Conservation (phyloP, 2,329 filamentous ascomycete genomes). For the Chaetomiaceae sp. region DNA sequence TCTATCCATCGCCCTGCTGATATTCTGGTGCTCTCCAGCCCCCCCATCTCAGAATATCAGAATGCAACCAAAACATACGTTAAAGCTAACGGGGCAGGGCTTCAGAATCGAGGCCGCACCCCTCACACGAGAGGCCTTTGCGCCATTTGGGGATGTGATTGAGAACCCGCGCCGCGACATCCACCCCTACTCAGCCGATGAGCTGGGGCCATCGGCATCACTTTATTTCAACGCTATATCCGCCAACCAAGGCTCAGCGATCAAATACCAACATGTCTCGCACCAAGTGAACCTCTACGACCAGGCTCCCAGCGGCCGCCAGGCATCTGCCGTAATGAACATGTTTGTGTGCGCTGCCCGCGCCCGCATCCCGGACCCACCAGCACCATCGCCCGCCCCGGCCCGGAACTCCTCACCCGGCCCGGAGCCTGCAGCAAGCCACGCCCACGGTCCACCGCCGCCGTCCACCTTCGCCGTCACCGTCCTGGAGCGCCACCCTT, state of each 20-base stretch:
- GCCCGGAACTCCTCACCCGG: background rate
- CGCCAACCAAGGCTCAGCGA: slow-evolving; percentile 81
- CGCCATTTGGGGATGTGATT: slow-evolving; percentile 78
- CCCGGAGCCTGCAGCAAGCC: background rate
- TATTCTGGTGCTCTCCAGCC: background rate
- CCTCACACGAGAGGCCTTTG: slow-evolving; percentile 67
- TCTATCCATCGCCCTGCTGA: too few relatives aligned
- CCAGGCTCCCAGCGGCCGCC: slow-evolving; percentile 55
- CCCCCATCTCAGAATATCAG: background rate
- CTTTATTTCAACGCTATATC: slow-evolving; percentile 49
- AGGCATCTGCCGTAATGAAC: slow-evolving; percentile 65
- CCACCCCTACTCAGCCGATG: slow-evolving; percentile 38
- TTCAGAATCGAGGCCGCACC: slow-evolving; percentile 56
- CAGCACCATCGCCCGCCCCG: background rate
- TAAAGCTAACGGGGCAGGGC: slow-evolving; percentile 43
- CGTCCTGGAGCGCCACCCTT: slow-evolving; percentile 87
- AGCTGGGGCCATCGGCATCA: background rate
- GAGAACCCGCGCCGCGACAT: slow-evolving; percentile 62
- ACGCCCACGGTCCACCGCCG: too few relatives aligned
- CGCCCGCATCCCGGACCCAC: slow-evolving; percentile 34
- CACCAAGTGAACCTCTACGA: slow-evolving; percentile 65
- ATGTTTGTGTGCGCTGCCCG: slow-evolving; percentile 84
- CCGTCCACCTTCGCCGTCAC: slow-evolving; percentile 55
- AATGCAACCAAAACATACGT: background rate
- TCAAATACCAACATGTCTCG: slow-evolving; percentile 82